Conservation (phyloP, 148 eudicot species). For the Camellia granthamiana region DNA sequence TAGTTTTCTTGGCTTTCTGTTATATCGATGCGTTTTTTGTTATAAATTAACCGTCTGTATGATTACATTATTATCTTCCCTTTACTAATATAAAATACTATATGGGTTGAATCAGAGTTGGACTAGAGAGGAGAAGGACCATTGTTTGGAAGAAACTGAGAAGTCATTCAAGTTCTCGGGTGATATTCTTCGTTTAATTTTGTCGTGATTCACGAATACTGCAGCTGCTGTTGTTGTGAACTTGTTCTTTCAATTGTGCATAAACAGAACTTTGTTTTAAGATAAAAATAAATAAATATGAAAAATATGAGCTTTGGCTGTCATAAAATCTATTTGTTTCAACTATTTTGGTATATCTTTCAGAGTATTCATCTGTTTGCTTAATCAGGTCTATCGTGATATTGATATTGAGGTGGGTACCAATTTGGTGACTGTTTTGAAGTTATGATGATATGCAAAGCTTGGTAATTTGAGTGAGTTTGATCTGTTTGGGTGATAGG, state of each 20-base stretch:
- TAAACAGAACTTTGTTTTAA: not conserved
- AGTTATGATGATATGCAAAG: too few relatives aligned
- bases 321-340: too few relatives aligned
- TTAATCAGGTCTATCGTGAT: too few relatives aligned
- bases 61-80: conserved; percentile 7
- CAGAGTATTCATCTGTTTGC: not conserved
- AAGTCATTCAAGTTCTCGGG: conserved; percentile 85
- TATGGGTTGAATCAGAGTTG: conserved; percentile 53
- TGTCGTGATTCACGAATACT: conserved; percentile 36
- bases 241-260: not conserved
- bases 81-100: conserved; percentile 8
- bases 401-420: too few relatives aligned
- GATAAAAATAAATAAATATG: not conserved
- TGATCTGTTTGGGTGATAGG: too few relatives aligned
- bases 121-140: conserved; percentile 94
- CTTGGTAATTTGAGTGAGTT: too few relatives aligned
- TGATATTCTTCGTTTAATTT: conserved; percentile 71
- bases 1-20: conserved; percentile 27
- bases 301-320: not conserved
- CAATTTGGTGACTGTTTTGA: too few relatives aligned
- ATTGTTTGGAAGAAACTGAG: conserved; percentile 92
- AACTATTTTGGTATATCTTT: not conserved
- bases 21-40: not conserved
- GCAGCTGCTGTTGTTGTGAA: conserved; percentile 15
- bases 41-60: not conserved